A percentile compares a stretch with the other conserved stretches of the same genome.
Evolutionary conservation across 2,329 filamentous ascomycete species (phyloP).

Genomic region (Xylaria sp.): DNA sequence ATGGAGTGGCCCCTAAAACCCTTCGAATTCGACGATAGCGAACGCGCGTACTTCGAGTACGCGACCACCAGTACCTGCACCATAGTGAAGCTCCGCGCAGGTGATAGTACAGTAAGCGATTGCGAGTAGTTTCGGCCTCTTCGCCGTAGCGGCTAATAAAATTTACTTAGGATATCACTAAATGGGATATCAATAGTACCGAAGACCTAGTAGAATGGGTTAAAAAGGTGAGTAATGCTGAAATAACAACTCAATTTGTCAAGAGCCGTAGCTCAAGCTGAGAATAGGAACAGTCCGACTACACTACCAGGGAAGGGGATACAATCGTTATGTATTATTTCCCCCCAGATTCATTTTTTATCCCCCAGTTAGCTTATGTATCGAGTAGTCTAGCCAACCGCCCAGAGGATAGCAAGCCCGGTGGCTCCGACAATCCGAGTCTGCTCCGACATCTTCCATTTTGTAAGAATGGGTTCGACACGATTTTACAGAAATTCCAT

Average conservation of each 20-base stretch:
- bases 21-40: too few relatives aligned
- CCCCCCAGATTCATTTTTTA: neutral
- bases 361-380: neutral
- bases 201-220: too few relatives aligned
- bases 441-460: slow-evolving; percentile 11
- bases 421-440: neutral
- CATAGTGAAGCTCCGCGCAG: too few relatives aligned
- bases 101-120: too few relatives aligned
- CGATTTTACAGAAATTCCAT: neutral
- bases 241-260: neutral
- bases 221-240: too few relatives aligned
- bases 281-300: neutral
- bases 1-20: too few relatives aligned
- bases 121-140: too few relatives aligned
- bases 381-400: neutral
- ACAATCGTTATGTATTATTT: neutral
- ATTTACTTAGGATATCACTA: too few relatives aligned
- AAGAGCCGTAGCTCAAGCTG: neutral
- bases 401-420: neutral
- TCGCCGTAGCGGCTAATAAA: too few relatives aligned
- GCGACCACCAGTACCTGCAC: too few relatives aligned
- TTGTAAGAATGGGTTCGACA: slow-evolving; percentile 3
- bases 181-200: too few relatives aligned
- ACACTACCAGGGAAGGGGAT: neutral
- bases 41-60: too few relatives aligned